Evolutionary conservation across 2,329 filamentous ascomycete genomes (phyloP), one percentile per base, ranked within the genome.

Genomic region (Trichoderma harzianum): DNA sequence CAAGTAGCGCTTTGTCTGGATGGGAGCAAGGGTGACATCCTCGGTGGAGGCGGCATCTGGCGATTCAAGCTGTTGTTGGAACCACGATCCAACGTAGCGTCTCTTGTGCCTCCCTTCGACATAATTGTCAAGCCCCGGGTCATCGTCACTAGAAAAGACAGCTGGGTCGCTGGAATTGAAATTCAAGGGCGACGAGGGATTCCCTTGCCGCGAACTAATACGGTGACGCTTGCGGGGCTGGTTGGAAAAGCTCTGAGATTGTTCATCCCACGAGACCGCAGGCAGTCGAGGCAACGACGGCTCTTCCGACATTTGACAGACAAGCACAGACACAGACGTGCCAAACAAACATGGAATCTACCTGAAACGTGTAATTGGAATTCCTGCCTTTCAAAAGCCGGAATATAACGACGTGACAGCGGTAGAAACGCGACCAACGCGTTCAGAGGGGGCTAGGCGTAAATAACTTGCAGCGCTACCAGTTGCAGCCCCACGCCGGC

Each of bases 111-210:
- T 83, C 1, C 84, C 85, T 62, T 86, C 82, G 28, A 84, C 82
- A 76, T 92, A 92, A 76, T 91, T 91, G 73, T 92, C 90, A 62
- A 90, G 79, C 1, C 87, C 87, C 3, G 89, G 89, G 71, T 92
- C 91, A 76, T 93, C 91, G 72, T 93, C 91, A 78, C 89, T 91
- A 5, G 90, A 93, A 80, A 93, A 93, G 30, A 93, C 79, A 63
- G 89, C 86, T 4, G 91, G 90, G 76, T 93, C 91, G 77, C 91
- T 93, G 24, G 90, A 93, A 77, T 90, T 89, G 77, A 87, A 82
- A 47, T 32, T 60, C 57, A 83, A 77, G 2, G 77, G 73, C 5
- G 79, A 74, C 47, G 78, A 75, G 69, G 78, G 77, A 72, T 78
- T 76, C 28, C 76, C 77, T 32, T 76, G 72, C 24, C 71, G 75